Evolutionary conservation across 257 asterid genomes (phyloP), one percentile per base, ranked within the genome.

Genomic region (Petrea volubilis): DNA sequence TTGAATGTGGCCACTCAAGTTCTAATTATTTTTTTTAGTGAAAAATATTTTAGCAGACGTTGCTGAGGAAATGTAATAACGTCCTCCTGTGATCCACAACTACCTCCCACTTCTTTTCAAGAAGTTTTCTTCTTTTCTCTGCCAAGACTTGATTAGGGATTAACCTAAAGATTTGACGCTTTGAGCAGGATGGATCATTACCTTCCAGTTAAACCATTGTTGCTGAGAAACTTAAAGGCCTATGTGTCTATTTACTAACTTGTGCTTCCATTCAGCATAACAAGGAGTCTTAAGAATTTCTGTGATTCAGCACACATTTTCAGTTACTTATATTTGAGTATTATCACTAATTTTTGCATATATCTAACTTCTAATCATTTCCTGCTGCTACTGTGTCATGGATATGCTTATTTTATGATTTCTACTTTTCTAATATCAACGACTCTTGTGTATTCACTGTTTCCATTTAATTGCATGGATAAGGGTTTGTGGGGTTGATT

Each of bases 71-170:
- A n/a, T n/a, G n/a, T 34, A 44, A 44, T 44, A 4, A 15, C 15
- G 23, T 31, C 44, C 43, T 15, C 38, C 15, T 2, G 43, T n/a
- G 43, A 58, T 44, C 15, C 15, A 31, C 43, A 15, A 15, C 27
- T 4, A 28, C 28, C 24, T 58, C 21, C 14, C 24, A 15, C 23
- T 58, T 58, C n/a, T 25, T 41, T 23, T 43, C 8, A 15, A 15
- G 57, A 44, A 21, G 27, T 60, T 29, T 65, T 65, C 66, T 50
- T 17, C n/a, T 60, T 29, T 65, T 65, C 66, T 50, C 18, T 56
- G 18, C 62, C 40, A 56, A 14, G 40, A 55, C 60, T 24, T 25
- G 60, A 51, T 17, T 51, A 51, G 58, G 29, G 17, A 25, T 18
- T 25, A 17, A 49, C 17, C 56, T 49, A 18, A 14, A 23, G 28